Percentiles rank a stretch among this genome's conserved stretches.
Conservation (phyloP, 2,329 filamentous ascomycete genomes). For the Paramyrothecium roridum region DNA sequence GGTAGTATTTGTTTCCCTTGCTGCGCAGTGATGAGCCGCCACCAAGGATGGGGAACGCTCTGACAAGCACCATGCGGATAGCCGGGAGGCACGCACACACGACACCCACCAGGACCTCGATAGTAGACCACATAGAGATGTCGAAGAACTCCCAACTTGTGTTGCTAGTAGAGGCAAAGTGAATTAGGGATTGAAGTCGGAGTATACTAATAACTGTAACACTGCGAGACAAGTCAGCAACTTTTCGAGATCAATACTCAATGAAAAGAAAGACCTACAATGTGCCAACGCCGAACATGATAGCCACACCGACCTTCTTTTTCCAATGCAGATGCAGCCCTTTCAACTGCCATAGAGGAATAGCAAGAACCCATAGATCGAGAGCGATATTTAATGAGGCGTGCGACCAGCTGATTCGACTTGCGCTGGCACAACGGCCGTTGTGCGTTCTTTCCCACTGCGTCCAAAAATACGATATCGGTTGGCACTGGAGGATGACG, state of each 20-base stretch:
- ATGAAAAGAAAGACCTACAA: constrained; percentile 18
- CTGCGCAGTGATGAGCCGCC: too few species aligned
- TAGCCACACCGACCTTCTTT: constrained; percentile 33
- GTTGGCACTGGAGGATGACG: constrained; percentile 31
- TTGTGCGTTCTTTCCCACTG: constrained; percentile 31
- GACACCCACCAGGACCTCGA: constrained; percentile 22
- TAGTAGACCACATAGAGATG: constrained; percentile 18
- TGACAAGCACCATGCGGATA: constrained; percentile 5
- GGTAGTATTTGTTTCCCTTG: too few species aligned
- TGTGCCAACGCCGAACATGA: constrained; percentile 38
- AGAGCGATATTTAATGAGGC: constrained; percentile 35
- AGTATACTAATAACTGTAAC: constrained; percentile 20
- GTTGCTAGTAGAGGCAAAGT: constrained; percentile 14
- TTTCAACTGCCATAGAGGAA: constrained; percentile 32
- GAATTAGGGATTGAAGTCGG: constrained; percentile 14
- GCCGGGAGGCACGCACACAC: constrained; percentile 24
- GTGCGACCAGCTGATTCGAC: constrained; percentile 31
- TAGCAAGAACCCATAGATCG: constrained; percentile 34
- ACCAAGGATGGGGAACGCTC: too few species aligned
- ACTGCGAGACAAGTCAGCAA: constrained; percentile 6
- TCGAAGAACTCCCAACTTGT: constrained; percentile 19
- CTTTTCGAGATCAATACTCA: background rate
- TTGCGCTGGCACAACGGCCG: constrained; percentile 34
- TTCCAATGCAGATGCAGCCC: constrained; percentile 24
- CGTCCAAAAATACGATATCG: constrained; percentile 35